phyloP scores from a whole-genome alignment of 805 yeast genomes.

The Torulaspora microellipsoides region DNA sequence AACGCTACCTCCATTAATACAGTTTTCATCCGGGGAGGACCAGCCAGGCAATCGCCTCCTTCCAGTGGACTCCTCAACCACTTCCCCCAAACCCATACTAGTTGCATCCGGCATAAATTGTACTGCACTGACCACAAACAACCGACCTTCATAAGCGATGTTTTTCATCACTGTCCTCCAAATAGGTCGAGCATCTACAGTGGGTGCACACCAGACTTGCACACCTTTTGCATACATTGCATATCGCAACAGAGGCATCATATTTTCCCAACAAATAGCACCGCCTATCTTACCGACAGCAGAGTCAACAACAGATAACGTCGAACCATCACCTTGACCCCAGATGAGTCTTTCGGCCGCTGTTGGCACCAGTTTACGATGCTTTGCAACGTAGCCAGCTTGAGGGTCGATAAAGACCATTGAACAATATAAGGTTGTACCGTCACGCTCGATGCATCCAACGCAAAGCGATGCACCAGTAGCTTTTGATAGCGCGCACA shows the following conservation, averaged over 20 bases:
- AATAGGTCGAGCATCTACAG: conserved; percentile 43
- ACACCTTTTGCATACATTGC: conserved; percentile 43
- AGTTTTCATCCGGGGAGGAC: conserved; percentile 28
- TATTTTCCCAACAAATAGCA: conserved; percentile 47
- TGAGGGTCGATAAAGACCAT: conserved; percentile 39
- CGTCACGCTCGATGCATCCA: conserved; percentile 41
- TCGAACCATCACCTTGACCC: conserved; percentile 47
- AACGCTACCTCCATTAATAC: conserved; percentile 41
- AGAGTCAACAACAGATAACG: conserved; percentile 37
- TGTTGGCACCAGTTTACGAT: conserved; percentile 43
- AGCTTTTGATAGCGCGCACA: conserved; percentile 34
- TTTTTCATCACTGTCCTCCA: conserved; percentile 43
- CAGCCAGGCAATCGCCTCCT: conserved; percentile 28
- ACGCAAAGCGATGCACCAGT: conserved; percentile 37
- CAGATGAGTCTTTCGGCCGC: conserved; percentile 43
- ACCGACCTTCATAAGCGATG: conserved; percentile 41
- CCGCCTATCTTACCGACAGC: conserved; percentile 40
- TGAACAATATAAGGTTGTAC: conserved; percentile 40
- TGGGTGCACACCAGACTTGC: conserved; percentile 42
- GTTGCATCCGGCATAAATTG: conserved; percentile 37
- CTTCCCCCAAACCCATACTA: conserved; percentile 21
- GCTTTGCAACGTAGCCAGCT: conserved; percentile 39
- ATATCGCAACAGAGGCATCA: conserved; percentile 39
- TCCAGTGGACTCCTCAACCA: conserved; percentile 22
- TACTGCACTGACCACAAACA: conserved; percentile 39